Evolutionary conservation across 2,329 filamentous ascomycete species (phyloP).

Genomic region (Canariomyces notabilis): DNA sequence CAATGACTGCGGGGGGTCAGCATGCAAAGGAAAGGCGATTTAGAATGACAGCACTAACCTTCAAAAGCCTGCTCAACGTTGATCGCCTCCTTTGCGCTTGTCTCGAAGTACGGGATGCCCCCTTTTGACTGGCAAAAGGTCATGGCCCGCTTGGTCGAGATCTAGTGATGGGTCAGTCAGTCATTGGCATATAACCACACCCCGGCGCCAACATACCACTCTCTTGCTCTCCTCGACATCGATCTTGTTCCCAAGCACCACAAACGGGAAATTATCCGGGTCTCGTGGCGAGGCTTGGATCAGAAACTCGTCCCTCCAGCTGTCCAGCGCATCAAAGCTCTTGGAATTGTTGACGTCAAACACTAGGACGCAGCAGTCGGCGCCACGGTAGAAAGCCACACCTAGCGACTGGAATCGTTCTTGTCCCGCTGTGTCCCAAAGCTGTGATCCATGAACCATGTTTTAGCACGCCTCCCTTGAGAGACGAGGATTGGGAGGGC

Average conservation of each 20-base stretch:
- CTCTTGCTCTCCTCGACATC: conserved; percentile 97
- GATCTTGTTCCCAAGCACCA: conserved; percentile 98
- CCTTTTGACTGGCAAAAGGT: conserved; percentile 98
- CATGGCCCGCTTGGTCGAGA: conserved; percentile 92
- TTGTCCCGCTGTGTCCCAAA: conserved; percentile 97
- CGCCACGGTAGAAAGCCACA: conserved; percentile 94
- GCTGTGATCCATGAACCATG: conserved; percentile 43
- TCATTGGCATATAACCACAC: neutral
- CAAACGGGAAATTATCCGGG: conserved; percentile 96
- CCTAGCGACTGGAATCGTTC: conserved; percentile 96
- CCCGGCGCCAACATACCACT: conserved; percentile 52
- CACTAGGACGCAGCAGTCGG: conserved; percentile 95
- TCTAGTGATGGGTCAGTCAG: conserved; percentile 45
- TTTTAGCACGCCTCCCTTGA: conserved; percentile 8
- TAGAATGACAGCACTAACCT: conserved; percentile 42
- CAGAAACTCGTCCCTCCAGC: conserved; percentile 96
- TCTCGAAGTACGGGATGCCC: conserved; percentile 98
- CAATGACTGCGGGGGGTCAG: conserved; percentile 64
- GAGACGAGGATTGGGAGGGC: neutral
- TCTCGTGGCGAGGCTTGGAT: conserved; percentile 96
- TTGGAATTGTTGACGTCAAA: conserved; percentile 99
- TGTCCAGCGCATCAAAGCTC: conserved; percentile 97
- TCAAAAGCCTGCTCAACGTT: conserved; percentile 85
- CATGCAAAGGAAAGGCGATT: neutral
- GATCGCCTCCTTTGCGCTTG: conserved; percentile 95